Base-by-base conservation (phyloP, 345 rosid genomes). In the Heritiera littoralis region DNA sequence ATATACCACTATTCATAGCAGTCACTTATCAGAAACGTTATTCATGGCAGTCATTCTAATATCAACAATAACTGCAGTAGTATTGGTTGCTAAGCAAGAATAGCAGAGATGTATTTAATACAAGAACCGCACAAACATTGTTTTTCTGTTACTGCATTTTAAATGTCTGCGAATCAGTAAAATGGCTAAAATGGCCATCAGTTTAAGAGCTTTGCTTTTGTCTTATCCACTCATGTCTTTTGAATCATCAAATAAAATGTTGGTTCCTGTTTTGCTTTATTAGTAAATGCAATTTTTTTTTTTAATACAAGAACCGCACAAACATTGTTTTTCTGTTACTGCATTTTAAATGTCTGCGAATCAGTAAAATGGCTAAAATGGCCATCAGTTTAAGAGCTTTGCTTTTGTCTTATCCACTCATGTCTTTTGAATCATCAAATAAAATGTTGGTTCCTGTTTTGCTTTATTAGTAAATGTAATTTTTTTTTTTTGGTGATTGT, bases 261-360 rank as follows among this genome's bases (percentile, higher is more conserved):
- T 79, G 46, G 60, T 32, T 67, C 14, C 48, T 77, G 66, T 30
- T 74, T 41, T 52, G 12, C 38, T 61, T 69, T 72, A 48, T 38
- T 23, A 69, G 74, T 66, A 41, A 70, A 79, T 68, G 41, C 69
- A 7, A 49, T 51, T 28, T 52, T 79, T 49, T n/a, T n/a, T n/a
- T 46, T 10, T 20, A 18, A 46, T 70, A 70, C 40, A 23, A 70
- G 48, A 66, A 66, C 10, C 40, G 1, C 9, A 11, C 23, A 23
- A 70, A 9, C 55, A n/a, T 45, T 70, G 30, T 70, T 0, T 13
- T 23, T 48, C 46, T 48, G 46, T 28, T 46, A 28, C 58, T 46
- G 59, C 59, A 76, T 40, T 71, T 71, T 71, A 54, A 15, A 70
- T 43, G 3, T 69, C 7, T 48, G 11, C 28, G 41, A 70, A 28